Evolutionary conservation across 305 asterid species (phyloP), one percentile per base, ranked within the genome.

Genomic region (Solanum hybrid): DNA sequence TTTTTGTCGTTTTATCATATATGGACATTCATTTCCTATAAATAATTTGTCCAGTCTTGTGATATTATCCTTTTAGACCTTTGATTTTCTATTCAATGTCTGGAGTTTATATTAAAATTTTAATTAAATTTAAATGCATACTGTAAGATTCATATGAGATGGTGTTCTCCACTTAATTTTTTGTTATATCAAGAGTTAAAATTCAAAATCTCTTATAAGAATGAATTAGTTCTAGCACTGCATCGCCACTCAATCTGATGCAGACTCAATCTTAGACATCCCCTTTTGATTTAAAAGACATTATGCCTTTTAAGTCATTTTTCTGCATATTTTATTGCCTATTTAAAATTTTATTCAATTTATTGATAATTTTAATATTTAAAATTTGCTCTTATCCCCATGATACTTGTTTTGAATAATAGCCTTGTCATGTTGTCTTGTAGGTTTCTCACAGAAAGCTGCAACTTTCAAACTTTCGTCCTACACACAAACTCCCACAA

Each of bases 71-170:
- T 51, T 51, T 15, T 15, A 51, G 9, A 51, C 9, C 3, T 51
- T 45, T 45, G 65, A 0, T 45, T 51, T 15, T 51, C 1, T 51
- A 51, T 51, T 15, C 0, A 0, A 45, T 39, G 15, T 11, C 6
- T 39, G 2, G 6, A 39, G 17, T 12, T 3, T 12, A 41, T 41
- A 12, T 41, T 41, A 12, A 41, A 12, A 0, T 41, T 12, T 0
- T 4, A 0, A 41, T 41, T 41, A 41, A 41, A 41, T 41, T 41
- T 41, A 41, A 12, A 12, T 41, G 6, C 0, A 0, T 1, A 41
- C 57, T 0, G 1, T 4, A 41, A 12, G 2, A 41, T 12, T 4
- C 17, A 41, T 12, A 12, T 4, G 17, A 0, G 0, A 0, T 41
- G 17, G 2, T 13, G 6, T 13, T 41, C 14, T 41, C 17, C 2